Evolutionary conservation across 345 rosid species (phyloP), one percentile per base, ranked within the genome.

Genomic region (Garcia nutans): DNA sequence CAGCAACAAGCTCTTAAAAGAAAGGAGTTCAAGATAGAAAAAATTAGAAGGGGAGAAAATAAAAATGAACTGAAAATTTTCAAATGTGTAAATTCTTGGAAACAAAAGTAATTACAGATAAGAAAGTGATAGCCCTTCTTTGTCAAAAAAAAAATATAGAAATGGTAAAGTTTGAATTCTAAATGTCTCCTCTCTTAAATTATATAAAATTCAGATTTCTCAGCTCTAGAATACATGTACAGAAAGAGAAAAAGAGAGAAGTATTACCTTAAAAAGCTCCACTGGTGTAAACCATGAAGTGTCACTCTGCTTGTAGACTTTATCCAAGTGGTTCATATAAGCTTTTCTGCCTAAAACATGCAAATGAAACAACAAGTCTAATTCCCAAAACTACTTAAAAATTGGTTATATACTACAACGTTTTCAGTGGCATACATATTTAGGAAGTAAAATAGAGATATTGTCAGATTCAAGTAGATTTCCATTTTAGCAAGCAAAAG

Each of bases 201-300:
- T 74, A 41, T 50, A 70, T n/a, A 24, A 65, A 37, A 20, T 22
- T 20, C 15, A 44, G 68, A 57, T 26, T 31, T 26, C 54, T 17
- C 62, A 42, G 12, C 47, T 31, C 24, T 19, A 9, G 52, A 41
- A 44, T 8, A 17, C 12, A 37, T 12, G 50, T 0, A 6, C 3
- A 57, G 65, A 68, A 41, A 61, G 72, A 67, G 59, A 68, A n/a
- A 65, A 70, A 67, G 44, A 63, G 41, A 37, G 41, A 37, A 5
- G 41, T 37, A 37, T 67, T 79, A 91, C 99, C 99, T 93, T 96
- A 79, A 93, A 96, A 64, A 96, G 97, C 89, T 96, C 99, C 45
- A 93, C 97, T 12, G 99, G 99, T 67, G 99, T 96, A 86, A 93
- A 96, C 99, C 99, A 96, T 73, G 99, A 84, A 37, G 89, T 85